These are phyloP conservation scores for Trichophyton schoenleinii DNA, from an alignment of 2,329 filamentous ascomycete genomes.

Conservation along the genomic window DNA sequence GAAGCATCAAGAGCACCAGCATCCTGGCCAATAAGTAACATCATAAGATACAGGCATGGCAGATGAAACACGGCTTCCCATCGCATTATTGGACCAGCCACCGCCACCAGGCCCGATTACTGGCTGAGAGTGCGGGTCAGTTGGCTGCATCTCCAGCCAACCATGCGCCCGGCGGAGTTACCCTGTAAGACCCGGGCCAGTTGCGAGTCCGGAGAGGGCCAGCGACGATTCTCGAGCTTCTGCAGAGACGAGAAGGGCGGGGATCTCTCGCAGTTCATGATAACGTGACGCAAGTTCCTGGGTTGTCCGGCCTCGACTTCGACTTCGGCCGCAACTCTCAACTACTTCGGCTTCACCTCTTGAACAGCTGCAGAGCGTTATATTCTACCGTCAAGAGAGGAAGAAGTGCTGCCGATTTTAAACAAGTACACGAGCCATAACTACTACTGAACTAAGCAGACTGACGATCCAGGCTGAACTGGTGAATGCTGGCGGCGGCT, in stretches of 20 bases:
- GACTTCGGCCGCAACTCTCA: background rate
- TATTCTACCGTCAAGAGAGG: background rate
- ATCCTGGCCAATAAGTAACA: background rate
- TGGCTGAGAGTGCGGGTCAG: background rate
- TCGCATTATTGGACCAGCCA: constrained; percentile 1
- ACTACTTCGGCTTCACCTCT: background rate
- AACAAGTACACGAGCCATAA: background rate
- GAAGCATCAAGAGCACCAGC: background rate
- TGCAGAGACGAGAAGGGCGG: background rate
- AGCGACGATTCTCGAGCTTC: background rate
- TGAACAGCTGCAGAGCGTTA: background rate
- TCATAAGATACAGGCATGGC: background rate
- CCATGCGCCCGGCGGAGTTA: background rate
- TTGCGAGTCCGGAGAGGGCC: background rate
- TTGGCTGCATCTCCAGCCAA: background rate
- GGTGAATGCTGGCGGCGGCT: background rate
- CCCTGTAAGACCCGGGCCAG: background rate
- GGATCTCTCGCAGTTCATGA: constrained; percentile 3
- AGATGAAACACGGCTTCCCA: background rate
- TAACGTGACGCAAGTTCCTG: constrained; percentile 4
- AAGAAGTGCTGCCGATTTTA: background rate
- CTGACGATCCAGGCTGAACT: background rate
- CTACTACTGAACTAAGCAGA: background rate
- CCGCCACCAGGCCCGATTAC: background rate
- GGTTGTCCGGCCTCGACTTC: background rate